These are phyloP conservation scores for Penicillium expansum DNA, from an alignment of 2,329 filamentous ascomycete genomes.

Conservation along the genomic window DNA sequence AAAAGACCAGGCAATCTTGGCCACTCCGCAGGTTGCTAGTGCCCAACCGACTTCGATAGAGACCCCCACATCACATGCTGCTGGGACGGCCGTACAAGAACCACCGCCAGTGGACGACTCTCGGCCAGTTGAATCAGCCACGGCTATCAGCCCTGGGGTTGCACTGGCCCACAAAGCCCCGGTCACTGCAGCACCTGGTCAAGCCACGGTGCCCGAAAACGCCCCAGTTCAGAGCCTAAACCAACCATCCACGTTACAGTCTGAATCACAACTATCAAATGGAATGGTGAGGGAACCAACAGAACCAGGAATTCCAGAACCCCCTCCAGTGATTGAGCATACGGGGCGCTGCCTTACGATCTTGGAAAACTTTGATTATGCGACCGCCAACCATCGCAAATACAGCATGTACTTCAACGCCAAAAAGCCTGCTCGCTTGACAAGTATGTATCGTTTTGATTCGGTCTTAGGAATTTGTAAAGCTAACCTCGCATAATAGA, in stretches of 20 bases:
- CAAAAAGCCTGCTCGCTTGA: constrained; percentile 48
- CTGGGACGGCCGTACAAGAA: background rate
- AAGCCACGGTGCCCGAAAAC: constrained; percentile 8
- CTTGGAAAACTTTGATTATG: constrained; percentile 57
- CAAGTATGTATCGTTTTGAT: constrained; percentile 38
- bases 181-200: background rate
- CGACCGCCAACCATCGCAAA: constrained; percentile 54
- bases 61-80: background rate
- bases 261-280: constrained; percentile 10
- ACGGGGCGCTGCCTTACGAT: constrained; percentile 58
- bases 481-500: constrained; percentile 30
- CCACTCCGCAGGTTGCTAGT: background rate
- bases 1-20: background rate
- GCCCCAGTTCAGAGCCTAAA: constrained; percentile 17
- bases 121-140: background rate
- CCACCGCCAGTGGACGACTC: background rate
- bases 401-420: constrained; percentile 57
- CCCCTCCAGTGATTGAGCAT: constrained; percentile 46
- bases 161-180: background rate
- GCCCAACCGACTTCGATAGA: background rate
- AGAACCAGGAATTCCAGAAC: constrained; percentile 27
- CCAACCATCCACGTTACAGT: constrained; percentile 1
- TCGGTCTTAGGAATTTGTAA: background rate
- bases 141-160: background rate
- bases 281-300: constrained; percentile 17